phyloP scores from a whole-genome alignment of 768 basidiomycete genomes.

The Rhodotorula taiwanensis region DNA sequence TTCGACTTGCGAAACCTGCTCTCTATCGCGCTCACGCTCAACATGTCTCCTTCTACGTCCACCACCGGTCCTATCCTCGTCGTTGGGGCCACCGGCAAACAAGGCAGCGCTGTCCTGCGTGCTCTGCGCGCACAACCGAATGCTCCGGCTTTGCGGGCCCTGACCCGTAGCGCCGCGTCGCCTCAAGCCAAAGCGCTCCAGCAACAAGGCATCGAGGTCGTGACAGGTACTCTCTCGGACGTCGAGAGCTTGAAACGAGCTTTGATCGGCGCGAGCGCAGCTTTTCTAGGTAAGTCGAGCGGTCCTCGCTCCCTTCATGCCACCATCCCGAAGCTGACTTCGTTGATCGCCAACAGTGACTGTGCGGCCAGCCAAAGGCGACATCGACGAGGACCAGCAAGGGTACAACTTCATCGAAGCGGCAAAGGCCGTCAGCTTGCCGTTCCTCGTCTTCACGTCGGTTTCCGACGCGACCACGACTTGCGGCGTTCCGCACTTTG shows the following conservation, averaged over 20 bases:
- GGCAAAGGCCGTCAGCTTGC: conserved; percentile 35
- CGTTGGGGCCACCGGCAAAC: conserved; percentile 22
- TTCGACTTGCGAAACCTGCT: too few relatives aligned
- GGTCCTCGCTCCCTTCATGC: too few relatives aligned
- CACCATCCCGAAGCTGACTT: too few relatives aligned
- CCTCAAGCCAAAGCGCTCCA: conserved; percentile 32
- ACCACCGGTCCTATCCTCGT: conserved; percentile 9
- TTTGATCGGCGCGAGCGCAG: conserved; percentile 35
- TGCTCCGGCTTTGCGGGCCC: conserved; percentile 29
- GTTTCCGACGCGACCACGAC: conserved; percentile 37
- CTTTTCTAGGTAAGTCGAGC: conserved; percentile 37
- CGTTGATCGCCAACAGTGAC: conserved; percentile 7
- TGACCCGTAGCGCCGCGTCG: conserved; percentile 39
- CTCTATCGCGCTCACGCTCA: too few relatives aligned
- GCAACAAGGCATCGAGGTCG: conserved; percentile 32
- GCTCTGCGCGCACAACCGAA: conserved; percentile 7
- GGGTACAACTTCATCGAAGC: conserved; percentile 41
- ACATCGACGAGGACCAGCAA: conserved; percentile 36
- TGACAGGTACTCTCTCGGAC: conserved; percentile 37
- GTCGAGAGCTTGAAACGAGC: conserved; percentile 22
- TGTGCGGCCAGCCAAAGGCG: conserved; percentile 6
- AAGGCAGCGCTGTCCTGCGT: conserved; percentile 17
- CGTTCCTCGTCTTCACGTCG: conserved; percentile 41
- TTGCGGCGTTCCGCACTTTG: conserved; percentile 41
- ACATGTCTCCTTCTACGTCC: too few relatives aligned